Conservation (phyloP, 1,139 yeast species). For the Ogataea hybrid region DNA sequence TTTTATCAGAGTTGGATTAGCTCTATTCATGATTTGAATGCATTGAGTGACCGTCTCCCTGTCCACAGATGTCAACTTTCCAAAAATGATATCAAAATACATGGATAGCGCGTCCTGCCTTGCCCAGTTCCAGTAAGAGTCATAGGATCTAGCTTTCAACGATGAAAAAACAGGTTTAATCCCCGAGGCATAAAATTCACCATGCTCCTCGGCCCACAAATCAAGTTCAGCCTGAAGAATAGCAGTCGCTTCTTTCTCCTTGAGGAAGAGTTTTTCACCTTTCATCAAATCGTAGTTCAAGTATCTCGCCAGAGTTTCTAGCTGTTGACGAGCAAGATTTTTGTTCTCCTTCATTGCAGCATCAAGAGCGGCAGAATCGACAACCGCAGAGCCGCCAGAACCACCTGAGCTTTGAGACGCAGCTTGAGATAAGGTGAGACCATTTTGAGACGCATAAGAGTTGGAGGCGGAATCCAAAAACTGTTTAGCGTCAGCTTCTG, state of each 20-base stretch:
- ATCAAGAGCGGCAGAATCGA: slow-evolving; percentile 95
- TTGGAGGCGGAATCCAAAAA: slow-evolving; percentile 80
- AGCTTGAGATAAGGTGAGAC: slow-evolving; percentile 72
- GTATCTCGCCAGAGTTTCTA: slow-evolving; percentile 93
- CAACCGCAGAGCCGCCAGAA: slow-evolving; percentile 76
- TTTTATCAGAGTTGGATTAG: slow-evolving; percentile 89
- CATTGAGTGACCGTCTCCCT: slow-evolving; percentile 96
- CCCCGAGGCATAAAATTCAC: slow-evolving; percentile 92
- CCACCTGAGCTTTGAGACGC: slow-evolving; percentile 31
- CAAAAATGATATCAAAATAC: slow-evolving; percentile 95
- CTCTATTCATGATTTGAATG: slow-evolving; percentile 95
- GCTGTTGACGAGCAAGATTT: slow-evolving; percentile 88
- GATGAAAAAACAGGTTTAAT: slow-evolving; percentile 87
- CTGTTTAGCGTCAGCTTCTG: slow-evolving; percentile 86
- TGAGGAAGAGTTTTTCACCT: slow-evolving; percentile 83
- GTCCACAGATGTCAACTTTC: slow-evolving; percentile 84
- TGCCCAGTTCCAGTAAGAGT: slow-evolving; percentile 99
- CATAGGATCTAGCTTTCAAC: slow-evolving; percentile 92
- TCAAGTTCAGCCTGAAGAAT: slow-evolving; percentile 88
- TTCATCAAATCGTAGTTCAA: slow-evolving; percentile 86
- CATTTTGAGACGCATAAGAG: slow-evolving; percentile 82
- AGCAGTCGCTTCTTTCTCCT: slow-evolving; percentile 84
- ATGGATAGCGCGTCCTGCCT: slow-evolving; percentile 93
- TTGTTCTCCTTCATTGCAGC: slow-evolving; percentile 90
- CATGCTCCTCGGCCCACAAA: slow-evolving; percentile 91